phyloP scores from a whole-genome alignment of 768 basidiomycete genomes.

The Boletellus ananas region DNA sequence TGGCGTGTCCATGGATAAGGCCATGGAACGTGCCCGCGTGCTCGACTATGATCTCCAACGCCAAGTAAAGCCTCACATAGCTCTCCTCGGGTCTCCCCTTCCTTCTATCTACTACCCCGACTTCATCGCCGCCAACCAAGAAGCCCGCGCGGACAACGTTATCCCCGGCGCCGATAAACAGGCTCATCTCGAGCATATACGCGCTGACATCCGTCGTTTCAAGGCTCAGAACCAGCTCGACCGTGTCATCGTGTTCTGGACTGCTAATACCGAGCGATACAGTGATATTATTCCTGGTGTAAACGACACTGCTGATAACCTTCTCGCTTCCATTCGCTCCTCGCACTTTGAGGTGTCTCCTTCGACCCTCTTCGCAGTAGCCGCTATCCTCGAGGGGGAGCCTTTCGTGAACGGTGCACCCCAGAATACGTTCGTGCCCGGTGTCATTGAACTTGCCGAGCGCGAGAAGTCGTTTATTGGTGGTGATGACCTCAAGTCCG shows the following conservation, averaged over 20 bases:
- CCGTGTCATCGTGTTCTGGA: constrained; percentile 95
- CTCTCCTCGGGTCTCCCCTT: constrained; percentile 72
- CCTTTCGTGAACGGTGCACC: constrained; percentile 98
- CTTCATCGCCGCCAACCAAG: constrained; percentile 98
- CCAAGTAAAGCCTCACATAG: constrained; percentile 87
- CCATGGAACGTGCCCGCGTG: constrained; percentile 91
- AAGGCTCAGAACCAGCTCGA: constrained; percentile 80
- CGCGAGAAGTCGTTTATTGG: constrained; percentile 88
- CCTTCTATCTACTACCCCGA: constrained; percentile 97
- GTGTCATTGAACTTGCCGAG: constrained; percentile 90
- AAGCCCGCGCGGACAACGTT: constrained; percentile 91
- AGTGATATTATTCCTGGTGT: constrained; percentile 90
- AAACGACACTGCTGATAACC: constrained; percentile 89
- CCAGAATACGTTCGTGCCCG: constrained; percentile 98
- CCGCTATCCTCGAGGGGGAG: constrained; percentile 89
- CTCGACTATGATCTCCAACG: constrained; percentile 96
- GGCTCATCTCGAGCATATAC: constrained; percentile 86
- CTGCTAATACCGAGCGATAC: constrained; percentile 98
- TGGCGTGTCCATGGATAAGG: constrained; percentile 74
- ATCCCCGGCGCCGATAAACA: constrained; percentile 85
- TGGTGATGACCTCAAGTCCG: constrained; percentile 96
- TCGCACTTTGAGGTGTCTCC: constrained; percentile 96
- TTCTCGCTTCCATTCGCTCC: constrained; percentile 74
- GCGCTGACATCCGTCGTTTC: constrained; percentile 92
- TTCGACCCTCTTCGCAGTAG: constrained; percentile 93